Base-by-base conservation (phyloP, 1,139 yeast genomes). In the Candida sanyaensis region DNA sequence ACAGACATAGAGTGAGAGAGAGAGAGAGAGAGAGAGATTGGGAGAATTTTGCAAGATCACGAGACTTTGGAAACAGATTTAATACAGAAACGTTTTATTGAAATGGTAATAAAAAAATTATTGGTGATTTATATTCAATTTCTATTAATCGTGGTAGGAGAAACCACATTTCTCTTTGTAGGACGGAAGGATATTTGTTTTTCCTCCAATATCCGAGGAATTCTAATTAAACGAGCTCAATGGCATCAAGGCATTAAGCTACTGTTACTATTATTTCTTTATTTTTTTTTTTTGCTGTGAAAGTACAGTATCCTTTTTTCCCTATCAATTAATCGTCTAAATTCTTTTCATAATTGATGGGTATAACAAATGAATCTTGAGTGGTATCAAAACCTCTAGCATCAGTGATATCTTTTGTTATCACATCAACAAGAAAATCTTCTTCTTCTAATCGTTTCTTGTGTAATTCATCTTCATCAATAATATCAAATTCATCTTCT, bases 401-500 rank as follows among this genome's bases (percentile, higher is more conserved):
- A 64, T 86, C 92, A 10, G 68, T 71, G 11, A 68, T 68, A 53
- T 88, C 96, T 45, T 64, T 70, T 0, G 86, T 80, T 6, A 80
- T 54, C 8, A 91, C 83, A 62, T 91, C 97, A 36, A 90, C 86
- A 10, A 64, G 64, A 6, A 78, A 79, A 55, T 86, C 92, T 57
- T 86, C 95, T 50, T 83, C 92, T 52, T 84, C 84, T 51, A 77
- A 66, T 46, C 85, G 73, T 55, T 80, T 78, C 57, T 83, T 81
- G 54, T 78, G 79, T 53, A 83, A 72, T 44, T 78, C 86, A 36
- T 76, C 80, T 49, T 84, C 88, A 51, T 84, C 92, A 5, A 83
- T 78, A 32, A 88, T 79, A 64, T 92, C 99, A 65, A 92, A 92
- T 65, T 92, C 99, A 63, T 91, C 96, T 63, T 92, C 99, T 50